Base-by-base conservation (phyloP, 441 rosid species). In the Pelargonium cotyledonis region DNA sequence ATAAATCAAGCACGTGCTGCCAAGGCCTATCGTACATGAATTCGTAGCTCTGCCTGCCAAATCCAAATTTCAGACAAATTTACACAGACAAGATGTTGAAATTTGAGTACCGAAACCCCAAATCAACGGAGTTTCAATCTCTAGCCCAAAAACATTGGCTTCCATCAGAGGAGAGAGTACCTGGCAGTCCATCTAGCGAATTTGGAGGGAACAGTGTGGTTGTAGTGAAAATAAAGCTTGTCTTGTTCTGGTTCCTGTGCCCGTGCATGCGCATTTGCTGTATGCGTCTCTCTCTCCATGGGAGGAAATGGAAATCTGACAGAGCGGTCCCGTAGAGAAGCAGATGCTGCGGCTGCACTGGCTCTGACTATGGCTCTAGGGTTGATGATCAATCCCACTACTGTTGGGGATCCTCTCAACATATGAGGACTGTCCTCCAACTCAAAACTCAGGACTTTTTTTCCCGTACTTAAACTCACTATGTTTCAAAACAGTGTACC, bases 1-100 rank as follows among this genome's bases (percentile, higher is more conserved):
- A 88, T 68, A 90, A 89, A 73, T 85, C 82, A 71, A 69, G 60
- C 51, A 92, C 89, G 65, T 85, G 82, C 53, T 85, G 79, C 99
- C 99, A 95, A 38, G 90, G 89, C 83, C 96, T 85, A 38, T 78
- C 77, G 63, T 78, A 18, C 97, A 95, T 88, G 82, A 90, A 90
- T 71, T 80, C 49, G 66, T 73, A 90, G 62, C 96, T 87, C 73
- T 91, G 95, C 73, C 91, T 90, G 71, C 69, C 55, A 15, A 16
- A n/a, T 57, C 26, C 62, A 10, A 57, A 57, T 57, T 57, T 43
- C 5, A 21, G 16, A 5, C 1, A 6, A 53, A 40, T 1, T n/a
- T 18, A 8, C 61, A 63, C n/a, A n/a, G n/a, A n/a, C n/a, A 49
- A 8, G 11, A 47, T 14, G 19, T 16, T 51, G 8, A 51, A n/a